A percentile compares a stretch with the other conserved stretches of the same genome.
Evolutionary conservation across 805 yeast species (phyloP).

Genomic region (Brettanomyces sp.): DNA sequence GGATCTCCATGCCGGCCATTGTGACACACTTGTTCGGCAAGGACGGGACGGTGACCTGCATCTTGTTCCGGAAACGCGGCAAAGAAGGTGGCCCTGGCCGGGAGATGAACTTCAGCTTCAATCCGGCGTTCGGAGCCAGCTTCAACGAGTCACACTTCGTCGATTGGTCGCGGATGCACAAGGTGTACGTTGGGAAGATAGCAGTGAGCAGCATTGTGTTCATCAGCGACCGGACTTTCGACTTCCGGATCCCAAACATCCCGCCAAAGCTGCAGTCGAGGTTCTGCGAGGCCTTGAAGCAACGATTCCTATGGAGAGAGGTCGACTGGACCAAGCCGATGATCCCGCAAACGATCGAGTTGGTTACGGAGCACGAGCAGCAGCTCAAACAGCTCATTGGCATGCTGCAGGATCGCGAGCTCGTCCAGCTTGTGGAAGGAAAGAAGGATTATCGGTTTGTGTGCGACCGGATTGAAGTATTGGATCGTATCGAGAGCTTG

Average conservation of each 20-base stretch:
- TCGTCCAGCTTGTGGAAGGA: constrained; percentile 7
- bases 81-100: neutral
- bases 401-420: constrained; percentile 21
- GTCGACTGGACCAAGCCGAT: constrained; percentile 29
- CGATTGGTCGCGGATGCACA: constrained; percentile 16
- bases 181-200: constrained; percentile 24
- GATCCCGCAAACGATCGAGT: constrained; percentile 26
- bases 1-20: constrained; percentile 41
- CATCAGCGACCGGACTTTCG: constrained; percentile 30
- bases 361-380: constrained; percentile 29
- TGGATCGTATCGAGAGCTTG: constrained; percentile 43
- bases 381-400: constrained; percentile 14
- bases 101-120: constrained; percentile 14
- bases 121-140: constrained; percentile 16
- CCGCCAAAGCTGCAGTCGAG: constrained; percentile 17
- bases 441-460: constrained; percentile 20
- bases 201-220: constrained; percentile 34
- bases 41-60: constrained; percentile 26
- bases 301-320: constrained; percentile 30
- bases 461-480: constrained; percentile 35
- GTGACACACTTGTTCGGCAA: constrained; percentile 19
- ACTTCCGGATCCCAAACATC: constrained; percentile 10
- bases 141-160: constrained; percentile 30
- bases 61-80: constrained; percentile 12
- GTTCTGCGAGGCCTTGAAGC: no score